phyloP scores from a whole-genome alignment of 2,329 filamentous ascomycete genomes.

The Verticillium nonalfalfae region DNA sequence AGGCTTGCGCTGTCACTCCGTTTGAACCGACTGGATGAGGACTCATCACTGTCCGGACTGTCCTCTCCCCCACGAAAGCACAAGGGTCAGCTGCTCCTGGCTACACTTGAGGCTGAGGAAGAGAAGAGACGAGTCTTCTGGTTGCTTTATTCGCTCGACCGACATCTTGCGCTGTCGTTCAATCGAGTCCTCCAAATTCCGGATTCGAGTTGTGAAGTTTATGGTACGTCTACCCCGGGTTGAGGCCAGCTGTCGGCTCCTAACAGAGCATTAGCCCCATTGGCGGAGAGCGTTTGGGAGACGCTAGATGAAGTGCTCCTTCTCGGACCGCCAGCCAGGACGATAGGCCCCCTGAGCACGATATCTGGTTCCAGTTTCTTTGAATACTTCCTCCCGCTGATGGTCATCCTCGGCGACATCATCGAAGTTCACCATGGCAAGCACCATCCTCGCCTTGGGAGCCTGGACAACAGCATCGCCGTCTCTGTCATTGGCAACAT shows the following conservation, averaged over 20 bases:
- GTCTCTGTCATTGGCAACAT: slow-evolving; percentile 26
- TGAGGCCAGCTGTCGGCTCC: not conserved
- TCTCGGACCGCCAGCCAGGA: slow-evolving; percentile 22
- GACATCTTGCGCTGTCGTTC: slow-evolving; percentile 40
- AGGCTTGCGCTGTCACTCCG: slow-evolving; percentile 29
- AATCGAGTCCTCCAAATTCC: slow-evolving; percentile 35
- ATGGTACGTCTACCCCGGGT: slow-evolving; percentile 15
- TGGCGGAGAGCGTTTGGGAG: slow-evolving; percentile 34
- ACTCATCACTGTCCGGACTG: slow-evolving; percentile 20
- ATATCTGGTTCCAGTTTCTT: slow-evolving; percentile 38
- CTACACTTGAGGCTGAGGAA: slow-evolving; percentile 33
- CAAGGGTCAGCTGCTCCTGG: slow-evolving; percentile 15
- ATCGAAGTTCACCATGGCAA: slow-evolving; percentile 38
- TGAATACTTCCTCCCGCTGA: slow-evolving; percentile 42
- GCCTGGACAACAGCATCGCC: slow-evolving; percentile 24
- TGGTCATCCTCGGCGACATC: slow-evolving; percentile 41
- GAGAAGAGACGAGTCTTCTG: slow-evolving; percentile 40
- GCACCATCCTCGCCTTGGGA: slow-evolving; percentile 34
- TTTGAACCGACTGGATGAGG: slow-evolving; percentile 30
- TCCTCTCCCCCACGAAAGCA: slow-evolving; percentile 24
- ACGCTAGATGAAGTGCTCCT: slow-evolving; percentile 24
- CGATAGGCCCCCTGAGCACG: slow-evolving; percentile 28
- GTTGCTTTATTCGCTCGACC: slow-evolving; percentile 39
- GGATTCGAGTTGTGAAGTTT: slow-evolving; percentile 37
- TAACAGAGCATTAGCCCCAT: slow-evolving; percentile 18